Percentiles rank a stretch among this genome's conserved stretches.
Conservation (phyloP, 257 asterid species). For the Rhazya stricta region DNA sequence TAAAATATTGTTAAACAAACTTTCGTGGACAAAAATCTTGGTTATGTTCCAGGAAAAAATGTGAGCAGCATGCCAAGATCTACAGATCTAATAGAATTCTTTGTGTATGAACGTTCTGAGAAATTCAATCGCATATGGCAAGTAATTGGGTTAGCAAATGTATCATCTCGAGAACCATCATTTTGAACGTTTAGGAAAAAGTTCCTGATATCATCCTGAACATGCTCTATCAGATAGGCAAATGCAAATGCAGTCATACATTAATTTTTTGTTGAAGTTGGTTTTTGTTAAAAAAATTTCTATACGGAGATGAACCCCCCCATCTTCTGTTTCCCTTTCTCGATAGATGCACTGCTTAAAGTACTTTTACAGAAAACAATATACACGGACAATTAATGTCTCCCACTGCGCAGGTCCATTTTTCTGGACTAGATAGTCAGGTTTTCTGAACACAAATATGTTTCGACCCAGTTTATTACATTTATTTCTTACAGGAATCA, state of each 20-base stretch:
- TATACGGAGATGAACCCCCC: background rate
- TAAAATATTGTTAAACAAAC: background rate
- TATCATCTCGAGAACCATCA: background rate
- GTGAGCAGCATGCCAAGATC: background rate
- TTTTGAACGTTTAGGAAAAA: background rate
- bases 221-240: background rate
- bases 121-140: background rate
- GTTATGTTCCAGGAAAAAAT: background rate
- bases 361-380: background rate
- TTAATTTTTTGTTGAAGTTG: background rate
- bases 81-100: background rate
- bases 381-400: background rate
- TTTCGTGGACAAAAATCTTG: background rate
- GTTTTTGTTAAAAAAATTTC: too few species aligned
- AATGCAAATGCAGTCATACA: background rate
- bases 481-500: background rate
- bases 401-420: background rate
- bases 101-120: background rate
- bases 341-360: background rate
- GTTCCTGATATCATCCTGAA: background rate
- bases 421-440: background rate
- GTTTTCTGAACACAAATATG: background rate
- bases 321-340: background rate
- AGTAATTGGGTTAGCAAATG: background rate
- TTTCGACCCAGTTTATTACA: background rate